Base-by-base conservation (phyloP, 2,329 filamentous ascomycete species). In the Fusarium sp. region DNA sequence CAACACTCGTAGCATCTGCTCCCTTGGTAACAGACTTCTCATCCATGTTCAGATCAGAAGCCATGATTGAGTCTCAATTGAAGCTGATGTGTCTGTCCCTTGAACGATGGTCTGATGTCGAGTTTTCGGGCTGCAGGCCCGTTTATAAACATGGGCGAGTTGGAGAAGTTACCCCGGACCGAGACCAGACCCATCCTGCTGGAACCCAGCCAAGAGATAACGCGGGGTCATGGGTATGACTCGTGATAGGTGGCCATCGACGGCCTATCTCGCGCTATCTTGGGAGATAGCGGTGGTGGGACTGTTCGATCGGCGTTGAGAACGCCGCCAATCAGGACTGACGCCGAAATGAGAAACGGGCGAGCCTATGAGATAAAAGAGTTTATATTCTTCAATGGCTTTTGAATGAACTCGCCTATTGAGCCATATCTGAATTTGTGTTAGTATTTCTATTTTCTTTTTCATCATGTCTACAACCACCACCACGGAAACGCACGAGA, bases 231-330 rank as follows among this genome's bases (percentile, higher is more conserved):
- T 14, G 13, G 7, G n/a, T 27, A 21, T 13, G 18, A 13, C 10
- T 2, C 23, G 33, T 27, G 33, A 55, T 55, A 40, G 43, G 51
- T 43, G 51, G 51, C 51, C 10, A 39, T 23, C n/a, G 20, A 31
- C 23, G 43, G 51, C 51, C 43, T 55, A 55, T 55, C 51, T 55
- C 3, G 18, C 51, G 33, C 51, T 55, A 55, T 55, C 51, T 33
- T 0, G 2, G 2, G 7, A 39, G 43, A 55, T 55, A 50, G 51
- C 51, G 51, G 18, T n/a, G 13, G 42, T 27, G 42, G 42, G 27
- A 17, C 27, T 15, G 5, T 21, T 17, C 9, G 51, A 50, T 55
- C 51, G 51, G 51, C 51, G 33, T 55, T 25, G 25, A n/a, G 33
- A 39, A 55, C 35, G 51, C 51, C 51, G 7, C 51, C 51, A 55